Percentiles rank a stretch among this genome's conserved stretches.
These are phyloP conservation scores for Ophiostoma quercus DNA, from an alignment of 2,329 filamentous ascomycete species.

Conservation along the genomic window DNA sequence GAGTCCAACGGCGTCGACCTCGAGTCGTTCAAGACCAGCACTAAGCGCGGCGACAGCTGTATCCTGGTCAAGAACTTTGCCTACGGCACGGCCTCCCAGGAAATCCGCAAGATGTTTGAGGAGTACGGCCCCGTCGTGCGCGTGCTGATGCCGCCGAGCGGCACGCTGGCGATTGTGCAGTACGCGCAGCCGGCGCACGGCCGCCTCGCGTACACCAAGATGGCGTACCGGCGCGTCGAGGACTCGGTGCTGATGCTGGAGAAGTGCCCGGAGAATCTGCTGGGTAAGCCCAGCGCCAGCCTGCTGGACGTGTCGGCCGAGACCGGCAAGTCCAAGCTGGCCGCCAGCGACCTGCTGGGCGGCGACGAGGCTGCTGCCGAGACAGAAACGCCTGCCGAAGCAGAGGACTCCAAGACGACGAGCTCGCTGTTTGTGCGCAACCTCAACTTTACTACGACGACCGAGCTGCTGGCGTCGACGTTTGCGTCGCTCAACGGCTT, in stretches of 20 bases:
- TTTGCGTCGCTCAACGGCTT: conserved; percentile 85
- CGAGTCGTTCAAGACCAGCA: conserved; percentile 76
- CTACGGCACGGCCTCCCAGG: conserved; percentile 71
- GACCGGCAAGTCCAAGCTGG: conserved; percentile 24
- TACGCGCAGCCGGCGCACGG: conserved; percentile 75
- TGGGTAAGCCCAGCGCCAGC: conserved; percentile 39
- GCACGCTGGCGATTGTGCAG: conserved; percentile 90
- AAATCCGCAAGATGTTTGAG: conserved; percentile 75
- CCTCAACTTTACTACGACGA: conserved; percentile 85
- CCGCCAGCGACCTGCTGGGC: conserved; percentile 23
- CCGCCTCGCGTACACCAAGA: conserved; percentile 72
- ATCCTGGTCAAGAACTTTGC: conserved; percentile 95
- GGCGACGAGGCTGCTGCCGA: neutral
- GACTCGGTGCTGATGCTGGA: conserved; percentile 89
- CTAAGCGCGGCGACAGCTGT: conserved; percentile 73
- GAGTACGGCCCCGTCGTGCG: conserved; percentile 76
- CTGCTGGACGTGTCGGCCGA: neutral
- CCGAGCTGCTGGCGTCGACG: conserved; percentile 64
- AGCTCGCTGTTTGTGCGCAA: conserved; percentile 91
- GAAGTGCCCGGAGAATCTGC: conserved; percentile 82
- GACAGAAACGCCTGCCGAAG: neutral
- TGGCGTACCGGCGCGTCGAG: conserved; percentile 87
- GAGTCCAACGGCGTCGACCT: conserved; percentile 81
- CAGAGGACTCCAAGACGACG: conserved; percentile 44
- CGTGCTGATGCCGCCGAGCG: conserved; percentile 86